phyloP scores from a whole-genome alignment of 2,329 filamentous ascomycete species.

The Calonectria pteridis region DNA sequence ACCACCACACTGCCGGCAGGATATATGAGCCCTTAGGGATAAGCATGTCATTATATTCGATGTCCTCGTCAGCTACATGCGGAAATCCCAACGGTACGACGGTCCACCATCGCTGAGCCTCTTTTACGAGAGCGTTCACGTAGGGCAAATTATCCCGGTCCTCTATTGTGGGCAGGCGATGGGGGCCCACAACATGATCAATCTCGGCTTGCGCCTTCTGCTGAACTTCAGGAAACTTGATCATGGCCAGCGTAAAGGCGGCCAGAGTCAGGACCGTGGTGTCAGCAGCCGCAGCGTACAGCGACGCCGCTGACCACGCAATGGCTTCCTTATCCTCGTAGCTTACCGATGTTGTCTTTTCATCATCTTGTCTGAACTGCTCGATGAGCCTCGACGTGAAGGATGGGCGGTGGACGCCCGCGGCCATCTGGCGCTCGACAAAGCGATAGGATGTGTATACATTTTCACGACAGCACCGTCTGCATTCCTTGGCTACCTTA shows the following conservation, averaged over 20 bases:
- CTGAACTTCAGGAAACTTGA: conserved; percentile 10
- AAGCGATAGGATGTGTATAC: neutral
- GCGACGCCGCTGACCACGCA: neutral
- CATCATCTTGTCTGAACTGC: neutral
- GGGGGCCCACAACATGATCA: conserved; percentile 61
- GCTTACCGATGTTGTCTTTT: neutral
- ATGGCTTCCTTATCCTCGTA: neutral
- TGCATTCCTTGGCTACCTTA: neutral
- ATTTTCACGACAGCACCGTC: neutral
- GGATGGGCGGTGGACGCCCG: neutral
- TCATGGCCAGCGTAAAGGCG: neutral
- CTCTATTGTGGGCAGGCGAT: conserved; percentile 60
- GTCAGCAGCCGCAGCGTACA: neutral
- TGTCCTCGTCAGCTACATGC: conserved; percentile 20
- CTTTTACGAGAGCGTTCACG: conserved; percentile 66
- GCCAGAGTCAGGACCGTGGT: neutral
- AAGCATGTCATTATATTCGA: conserved; percentile 21
- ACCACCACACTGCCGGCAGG: conserved; percentile 21
- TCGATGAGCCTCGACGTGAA: neutral
- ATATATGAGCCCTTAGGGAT: conserved; percentile 28
- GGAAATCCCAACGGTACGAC: neutral
- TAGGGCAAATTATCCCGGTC: conserved; percentile 65
- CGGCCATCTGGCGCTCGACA: neutral
- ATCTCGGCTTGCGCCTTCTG: conserved; percentile 63
- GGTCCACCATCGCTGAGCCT: conserved; percentile 66